Percentiles rank a stretch among this genome's conserved stretches.
These are phyloP conservation scores for Phaeoacremonium minimum DNA, from an alignment of 2,329 filamentous ascomycete species.

Conservation along the genomic window DNA sequence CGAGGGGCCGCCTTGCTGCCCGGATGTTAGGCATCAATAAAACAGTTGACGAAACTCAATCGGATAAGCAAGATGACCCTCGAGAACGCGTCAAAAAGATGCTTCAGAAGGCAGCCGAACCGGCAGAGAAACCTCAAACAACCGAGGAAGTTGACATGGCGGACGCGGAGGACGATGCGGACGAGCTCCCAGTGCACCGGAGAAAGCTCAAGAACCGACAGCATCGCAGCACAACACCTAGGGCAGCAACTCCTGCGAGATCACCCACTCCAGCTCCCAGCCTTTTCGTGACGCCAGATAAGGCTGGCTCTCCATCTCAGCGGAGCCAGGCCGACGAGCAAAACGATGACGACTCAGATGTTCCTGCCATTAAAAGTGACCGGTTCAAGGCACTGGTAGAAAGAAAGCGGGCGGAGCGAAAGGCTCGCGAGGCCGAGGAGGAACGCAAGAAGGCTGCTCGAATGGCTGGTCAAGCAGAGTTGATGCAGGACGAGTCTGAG, in stretches of 20 bases:
- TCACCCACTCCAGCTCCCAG: conserved; percentile 39
- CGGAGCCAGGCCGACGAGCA: conserved; percentile 20
- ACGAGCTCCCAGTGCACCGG: conserved; percentile 34
- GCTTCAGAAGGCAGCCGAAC: conserved; percentile 25
- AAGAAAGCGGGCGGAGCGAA: conserved; percentile 67
- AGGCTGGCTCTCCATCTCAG: conserved; percentile 23
- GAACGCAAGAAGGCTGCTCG: conserved; percentile 43
- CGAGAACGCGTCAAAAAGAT: conserved; percentile 38
- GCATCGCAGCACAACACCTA: conserved; percentile 27
- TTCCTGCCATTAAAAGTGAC: conserved; percentile 44
- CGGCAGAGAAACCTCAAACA: conserved; percentile 10
- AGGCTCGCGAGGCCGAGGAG: conserved; percentile 60
- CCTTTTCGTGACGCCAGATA: conserved; percentile 53
- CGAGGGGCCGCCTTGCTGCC: conserved; percentile 61
- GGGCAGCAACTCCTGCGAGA: conserved; percentile 20
- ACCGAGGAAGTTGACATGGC: conserved; percentile 10
- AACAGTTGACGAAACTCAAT: conserved; percentile 14
- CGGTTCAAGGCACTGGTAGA: conserved; percentile 70
- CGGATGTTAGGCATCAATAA: conserved; percentile 46
- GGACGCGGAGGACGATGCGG: conserved; percentile 30
- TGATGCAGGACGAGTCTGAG: conserved; percentile 32
- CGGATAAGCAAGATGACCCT: conserved; percentile 22
- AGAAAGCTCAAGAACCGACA: conserved; percentile 32
- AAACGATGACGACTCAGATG: conserved; percentile 39
- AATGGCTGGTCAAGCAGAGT: conserved; percentile 28